Base-by-base conservation (phyloP, 257 asterid genomes). In the Oldenlandia corymbosa region DNA sequence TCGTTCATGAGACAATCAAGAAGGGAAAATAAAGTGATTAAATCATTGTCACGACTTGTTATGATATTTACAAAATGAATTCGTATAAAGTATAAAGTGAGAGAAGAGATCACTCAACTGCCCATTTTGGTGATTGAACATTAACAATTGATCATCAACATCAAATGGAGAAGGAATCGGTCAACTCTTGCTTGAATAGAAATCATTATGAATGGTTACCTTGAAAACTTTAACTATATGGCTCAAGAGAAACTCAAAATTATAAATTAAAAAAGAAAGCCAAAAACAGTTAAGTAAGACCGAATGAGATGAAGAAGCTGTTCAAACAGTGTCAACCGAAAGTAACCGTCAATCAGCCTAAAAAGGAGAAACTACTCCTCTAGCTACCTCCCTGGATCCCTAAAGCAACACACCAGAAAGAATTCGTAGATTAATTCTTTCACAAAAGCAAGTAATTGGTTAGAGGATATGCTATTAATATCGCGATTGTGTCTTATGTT, bases 271-370 rank as follows among this genome's bases (percentile, higher is more conserved):
- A 6, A 37, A 37, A 6, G 8, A 13, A 37, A 34, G 37, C 37
- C 65, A 34, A n/a, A 27, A 28, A 43, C 50, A 28, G 52, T 60
- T 53, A 58, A 58, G 43, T 26, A 18, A n/a, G 11, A 47, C 64
- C 69, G 71, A 49, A 42, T 42, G 47, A 57, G 4, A 11, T 11
- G 47, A 51, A 67, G 71, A 64, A 56, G 77, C 32, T 34, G 43
- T 39, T 39, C 41, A 31, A 34, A 73, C 69, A 20, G 47, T 53
- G 70, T 20, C 75, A 78, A 83, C 78, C 73, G 81, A 72, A 76
- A 83, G 74, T 72, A 81, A 78, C 78, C 56, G 70, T 60, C 70
- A 73, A 64, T 58, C 60, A 63, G n/a, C 34, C 43, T 26, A 30
- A 21, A 10, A 64, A n/a, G 39, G 16, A 18, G 48, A 62, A 70